Percentiles rank a stretch among this genome's conserved stretches.
These are phyloP conservation scores for Candida tammaniensis DNA, from an alignment of 805 yeast species.

Conservation along the genomic window DNA sequence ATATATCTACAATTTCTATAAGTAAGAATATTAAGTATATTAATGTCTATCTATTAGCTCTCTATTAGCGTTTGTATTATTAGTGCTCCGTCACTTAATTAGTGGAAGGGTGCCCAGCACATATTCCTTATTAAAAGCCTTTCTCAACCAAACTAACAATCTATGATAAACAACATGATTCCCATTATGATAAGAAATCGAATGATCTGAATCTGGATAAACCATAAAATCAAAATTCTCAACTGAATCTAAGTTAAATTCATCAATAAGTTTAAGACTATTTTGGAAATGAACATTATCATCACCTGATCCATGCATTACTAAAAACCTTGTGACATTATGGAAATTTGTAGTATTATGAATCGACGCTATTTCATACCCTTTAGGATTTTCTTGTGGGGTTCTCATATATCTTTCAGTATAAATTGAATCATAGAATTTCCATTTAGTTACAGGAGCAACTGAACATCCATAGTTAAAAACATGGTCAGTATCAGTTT, in stretches of 20 bases:
- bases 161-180: constrained; percentile 68
- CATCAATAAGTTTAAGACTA: constrained; percentile 72
- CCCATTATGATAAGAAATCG: constrained; percentile 78
- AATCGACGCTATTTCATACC: constrained; percentile 60
- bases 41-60: no score
- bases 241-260: constrained; percentile 49
- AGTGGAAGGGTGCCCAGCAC: no score
- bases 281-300: constrained; percentile 97
- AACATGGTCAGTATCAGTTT: constrained; percentile 67
- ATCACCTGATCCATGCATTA: constrained; percentile 97
- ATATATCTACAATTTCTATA: no score
- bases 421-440: constrained; percentile 85
- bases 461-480: constrained; percentile 92
- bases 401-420: constrained; percentile 93
- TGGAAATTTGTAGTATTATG: constrained; percentile 55
- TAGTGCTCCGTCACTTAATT: no score
- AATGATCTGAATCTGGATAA: constrained; percentile 92
- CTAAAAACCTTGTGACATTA: constrained; percentile 60
- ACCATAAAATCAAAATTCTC: constrained; percentile 82
- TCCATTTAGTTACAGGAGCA: constrained; percentile 97
- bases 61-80: no score
- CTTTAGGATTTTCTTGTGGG: constrained; percentile 64
- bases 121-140: constrained; percentile 43
- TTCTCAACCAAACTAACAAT: constrained; percentile 62
- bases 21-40: no score